Evolutionary conservation across 768 basidiomycete species (phyloP), one percentile per base, ranked within the genome.

Genomic region (Mycena latifolia): DNA sequence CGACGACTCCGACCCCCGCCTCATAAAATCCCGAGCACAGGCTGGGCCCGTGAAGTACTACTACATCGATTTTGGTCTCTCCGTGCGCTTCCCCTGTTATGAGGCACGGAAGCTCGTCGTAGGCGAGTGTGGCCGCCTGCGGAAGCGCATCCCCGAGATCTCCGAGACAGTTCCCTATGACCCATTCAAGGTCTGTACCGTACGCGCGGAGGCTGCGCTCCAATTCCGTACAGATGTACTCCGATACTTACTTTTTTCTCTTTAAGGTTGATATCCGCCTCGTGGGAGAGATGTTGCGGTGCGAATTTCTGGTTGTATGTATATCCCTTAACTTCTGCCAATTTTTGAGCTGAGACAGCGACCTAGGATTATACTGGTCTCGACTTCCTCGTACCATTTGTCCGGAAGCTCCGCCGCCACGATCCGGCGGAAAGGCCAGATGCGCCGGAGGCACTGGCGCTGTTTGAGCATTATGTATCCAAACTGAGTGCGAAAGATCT

Each of bases 121-220:
- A 15, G 56, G 56, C 11, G 33, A 22, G 2, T 35, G 29, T 27
- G 45, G 56, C 15, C 56, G 31, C 4, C 29, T 46, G 31, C n/a
- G 46, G 22, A 47, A 25, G 31, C n/a, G 25, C 14, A 31, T 56
- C 35, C 41, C 41, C 18, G 55, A 56, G 33, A 22, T 57, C 15
- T 57, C 56, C 2, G 46, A 57, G 31, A 35, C 28, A 1, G 56
- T 57, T 5, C 41, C 55, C 10, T 55, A 56, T 20, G 45, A 47
- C 46, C 56, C 45, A 14, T 35, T 35, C 33, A 35, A 14, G 14
- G 33, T 35, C 14, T 14, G 33, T 35, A 14, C 14, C 8, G 6
- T 6, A 14, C 6, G 33, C 14, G 33, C 33, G 33, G 8, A 6
- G 33, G 6, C 33, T 35, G 6, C 33, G 33, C 33, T 7, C 33